Percentiles rank a stretch among this genome's conserved stretches.
These are phyloP conservation scores for Lachancea quebecensis DNA, from an alignment of 805 yeast genomes.

Conservation along the genomic window DNA sequence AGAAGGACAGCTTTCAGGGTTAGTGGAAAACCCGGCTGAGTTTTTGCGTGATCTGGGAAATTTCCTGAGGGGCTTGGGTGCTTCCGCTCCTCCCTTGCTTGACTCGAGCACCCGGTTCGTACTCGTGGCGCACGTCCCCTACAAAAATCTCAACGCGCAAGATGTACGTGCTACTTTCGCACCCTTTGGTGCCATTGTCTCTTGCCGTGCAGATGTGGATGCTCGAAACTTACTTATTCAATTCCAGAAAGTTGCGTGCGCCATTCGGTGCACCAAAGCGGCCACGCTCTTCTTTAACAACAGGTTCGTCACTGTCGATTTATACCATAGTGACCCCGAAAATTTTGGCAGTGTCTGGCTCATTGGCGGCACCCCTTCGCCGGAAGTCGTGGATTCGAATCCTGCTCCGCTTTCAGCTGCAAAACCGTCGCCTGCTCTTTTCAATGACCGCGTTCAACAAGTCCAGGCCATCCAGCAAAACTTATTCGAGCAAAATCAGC, in stretches of 20 bases:
- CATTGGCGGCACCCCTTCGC: not conserved
- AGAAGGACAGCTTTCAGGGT: slow-evolving; percentile 1
- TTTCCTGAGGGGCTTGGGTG: too few species aligned
- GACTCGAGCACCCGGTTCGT: slow-evolving; percentile 1
- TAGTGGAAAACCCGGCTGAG: not conserved
- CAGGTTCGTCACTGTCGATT: slow-evolving; percentile 10
- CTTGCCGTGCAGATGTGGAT: slow-evolving; percentile 4
- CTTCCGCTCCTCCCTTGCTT: too few species aligned
- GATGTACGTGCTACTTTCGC: slow-evolving; percentile 4
- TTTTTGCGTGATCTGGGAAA: not conserved
- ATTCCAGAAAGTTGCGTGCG: slow-evolving; percentile 6
- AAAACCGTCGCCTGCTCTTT: not conserved
- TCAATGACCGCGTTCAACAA: slow-evolving; percentile 2
- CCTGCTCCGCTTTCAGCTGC: not conserved
- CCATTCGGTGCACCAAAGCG: slow-evolving; percentile 10
- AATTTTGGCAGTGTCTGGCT: slow-evolving; percentile 4
- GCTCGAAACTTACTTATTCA: slow-evolving; percentile 7
- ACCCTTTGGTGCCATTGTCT: slow-evolving; percentile 8
- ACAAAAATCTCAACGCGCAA: not conserved
- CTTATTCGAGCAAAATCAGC: slow-evolving; percentile 4
- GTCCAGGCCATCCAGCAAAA: slow-evolving; percentile 5
- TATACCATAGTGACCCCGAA: slow-evolving; percentile 1
- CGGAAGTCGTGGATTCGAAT: not conserved
- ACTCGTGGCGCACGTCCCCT: slow-evolving; percentile 4
- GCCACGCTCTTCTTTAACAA: slow-evolving; percentile 10